Evolutionary conservation across 1,284 basidiomycete species (phyloP).

Genomic region (Malassezia psittaci): DNA sequence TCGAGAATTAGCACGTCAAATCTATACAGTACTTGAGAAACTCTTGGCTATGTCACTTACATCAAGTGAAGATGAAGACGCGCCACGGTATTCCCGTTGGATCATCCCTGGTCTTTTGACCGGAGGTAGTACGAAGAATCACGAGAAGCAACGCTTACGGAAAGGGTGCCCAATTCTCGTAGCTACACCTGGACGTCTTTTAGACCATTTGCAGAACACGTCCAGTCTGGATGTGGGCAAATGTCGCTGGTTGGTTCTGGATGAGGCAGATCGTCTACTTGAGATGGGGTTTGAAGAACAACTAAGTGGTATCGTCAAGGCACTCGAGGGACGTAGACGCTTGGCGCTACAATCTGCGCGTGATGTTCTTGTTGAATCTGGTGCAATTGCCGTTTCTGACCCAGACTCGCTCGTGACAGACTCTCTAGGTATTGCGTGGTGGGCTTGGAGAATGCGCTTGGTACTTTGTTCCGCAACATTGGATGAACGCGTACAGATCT

Average conservation of each 20-base stretch:
- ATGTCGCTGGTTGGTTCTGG: conserved; percentile 87
- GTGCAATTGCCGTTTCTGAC: conserved; percentile 11
- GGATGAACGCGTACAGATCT: conserved; percentile 80
- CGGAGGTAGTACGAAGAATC: conserved; percentile 62
- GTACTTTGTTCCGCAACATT: conserved; percentile 95
- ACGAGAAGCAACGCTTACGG: conserved; percentile 63
- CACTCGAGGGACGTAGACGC: conserved; percentile 37
- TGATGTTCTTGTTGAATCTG: conserved; percentile 44
- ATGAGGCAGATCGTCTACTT: conserved; percentile 86
- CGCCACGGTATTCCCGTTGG: conserved; percentile 57
- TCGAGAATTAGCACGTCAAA: conserved; percentile 87
- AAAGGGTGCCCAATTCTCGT: conserved; percentile 66
- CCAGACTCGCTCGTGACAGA: conserved; percentile 28
- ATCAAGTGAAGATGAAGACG: conserved; percentile 53
- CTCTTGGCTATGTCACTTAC: conserved; percentile 59
- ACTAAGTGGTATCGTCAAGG: conserved; percentile 62
- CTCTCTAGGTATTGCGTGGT: conserved; percentile 38
- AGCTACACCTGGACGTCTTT: conserved; percentile 60
- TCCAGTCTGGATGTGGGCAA: conserved; percentile 81
- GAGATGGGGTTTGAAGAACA: conserved; percentile 54
- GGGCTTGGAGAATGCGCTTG: conserved; percentile 59
- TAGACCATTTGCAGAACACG: conserved; percentile 72
- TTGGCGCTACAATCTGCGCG: conserved; percentile 54
- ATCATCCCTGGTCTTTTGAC: conserved; percentile 80
- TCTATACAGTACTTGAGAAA: conserved; percentile 61